These are phyloP conservation scores for Capronia coronata DNA, from an alignment of 2,329 filamentous ascomycete species.

Conservation along the genomic window DNA sequence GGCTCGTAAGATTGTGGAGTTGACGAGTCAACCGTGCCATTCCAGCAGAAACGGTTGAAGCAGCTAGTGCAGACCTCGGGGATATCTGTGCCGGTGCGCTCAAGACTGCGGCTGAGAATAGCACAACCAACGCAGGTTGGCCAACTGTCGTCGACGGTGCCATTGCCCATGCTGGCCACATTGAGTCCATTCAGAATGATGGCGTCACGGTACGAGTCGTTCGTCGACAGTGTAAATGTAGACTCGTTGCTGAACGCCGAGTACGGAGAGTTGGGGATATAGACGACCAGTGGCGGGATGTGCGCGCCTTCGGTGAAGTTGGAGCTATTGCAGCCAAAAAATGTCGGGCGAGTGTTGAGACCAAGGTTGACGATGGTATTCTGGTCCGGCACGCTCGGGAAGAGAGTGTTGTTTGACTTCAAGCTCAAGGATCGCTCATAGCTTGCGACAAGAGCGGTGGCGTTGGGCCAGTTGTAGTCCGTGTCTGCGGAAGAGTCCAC, in stretches of 20 bases:
- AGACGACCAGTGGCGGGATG: conserved; percentile 71
- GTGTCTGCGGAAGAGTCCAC: conserved; percentile 73
- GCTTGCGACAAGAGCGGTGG: conserved; percentile 65
- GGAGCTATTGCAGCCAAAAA: conserved; percentile 68
- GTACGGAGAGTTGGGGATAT: conserved; percentile 82
- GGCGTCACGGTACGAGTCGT: conserved; percentile 56
- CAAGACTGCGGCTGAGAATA: conserved; percentile 67
- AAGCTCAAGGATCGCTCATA: conserved; percentile 58
- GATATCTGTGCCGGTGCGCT: conserved; percentile 60
- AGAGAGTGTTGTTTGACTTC: conserved; percentile 61
- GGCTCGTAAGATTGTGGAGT: conserved; percentile 56
- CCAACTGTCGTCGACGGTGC: conserved; percentile 68
- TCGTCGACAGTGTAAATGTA: conserved; percentile 23
- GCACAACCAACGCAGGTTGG: conserved; percentile 81
- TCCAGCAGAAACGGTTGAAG: conserved; percentile 85
- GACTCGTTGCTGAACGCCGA: conserved; percentile 68
- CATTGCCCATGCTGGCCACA: conserved; percentile 75
- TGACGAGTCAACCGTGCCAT: conserved; percentile 59
- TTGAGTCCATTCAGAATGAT: conserved; percentile 86
- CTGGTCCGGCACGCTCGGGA: conserved; percentile 64
- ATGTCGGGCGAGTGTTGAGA: conserved; percentile 66
- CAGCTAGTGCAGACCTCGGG: conserved; percentile 69
- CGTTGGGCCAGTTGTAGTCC: conserved; percentile 65
- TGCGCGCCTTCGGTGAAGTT: conserved; percentile 54
- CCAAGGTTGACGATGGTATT: conserved; percentile 75